Evolutionary conservation across 176 grass and related monocot genomes (phyloP).

Genomic region (Panicum miliaceum): DNA sequence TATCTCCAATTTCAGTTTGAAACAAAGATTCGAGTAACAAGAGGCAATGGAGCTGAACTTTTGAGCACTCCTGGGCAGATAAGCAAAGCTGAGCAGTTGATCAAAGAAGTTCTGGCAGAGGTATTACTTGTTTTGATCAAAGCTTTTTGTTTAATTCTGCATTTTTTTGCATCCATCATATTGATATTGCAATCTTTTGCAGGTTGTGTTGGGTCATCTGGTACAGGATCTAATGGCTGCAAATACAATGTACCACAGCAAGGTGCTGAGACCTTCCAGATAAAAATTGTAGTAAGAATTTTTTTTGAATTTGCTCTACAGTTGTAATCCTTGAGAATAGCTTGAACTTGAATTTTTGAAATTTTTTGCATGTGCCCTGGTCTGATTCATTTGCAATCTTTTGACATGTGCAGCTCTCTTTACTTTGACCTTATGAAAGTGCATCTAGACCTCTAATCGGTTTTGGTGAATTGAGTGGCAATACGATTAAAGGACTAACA

Average conservation of each 20-base stretch:
- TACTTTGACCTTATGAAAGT: no score
- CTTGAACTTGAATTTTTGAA: no score
- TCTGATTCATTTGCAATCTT: no score
- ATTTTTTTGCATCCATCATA: slow-evolving; percentile 5
- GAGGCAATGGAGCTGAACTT: slow-evolving; percentile 86
- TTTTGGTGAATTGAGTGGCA: no score
- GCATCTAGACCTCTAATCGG: no score
- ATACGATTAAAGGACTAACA: no score
- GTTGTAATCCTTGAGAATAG: no score
- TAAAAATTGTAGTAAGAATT: no score
- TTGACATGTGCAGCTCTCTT: no score
- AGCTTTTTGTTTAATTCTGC: neutral
- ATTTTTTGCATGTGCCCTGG: no score
- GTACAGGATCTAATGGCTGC: slow-evolving; percentile 47
- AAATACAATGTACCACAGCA: slow-evolving; percentile 60
- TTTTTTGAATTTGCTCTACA: no score
- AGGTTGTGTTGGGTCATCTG: slow-evolving; percentile 86
- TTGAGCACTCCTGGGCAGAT: slow-evolving; percentile 86
- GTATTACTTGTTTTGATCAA: slow-evolving; percentile 30
- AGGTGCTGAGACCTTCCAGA: slow-evolving; percentile 79
- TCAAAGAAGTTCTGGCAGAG: slow-evolving; percentile 85
- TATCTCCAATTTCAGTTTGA: slow-evolving; percentile 84
- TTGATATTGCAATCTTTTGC: slow-evolving; percentile 11
- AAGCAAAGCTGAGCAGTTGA: slow-evolving; percentile 84
- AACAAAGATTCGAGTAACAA: slow-evolving; percentile 94